Base-by-base conservation (phyloP, 805 yeast species). In the Saitoella complicata region DNA sequence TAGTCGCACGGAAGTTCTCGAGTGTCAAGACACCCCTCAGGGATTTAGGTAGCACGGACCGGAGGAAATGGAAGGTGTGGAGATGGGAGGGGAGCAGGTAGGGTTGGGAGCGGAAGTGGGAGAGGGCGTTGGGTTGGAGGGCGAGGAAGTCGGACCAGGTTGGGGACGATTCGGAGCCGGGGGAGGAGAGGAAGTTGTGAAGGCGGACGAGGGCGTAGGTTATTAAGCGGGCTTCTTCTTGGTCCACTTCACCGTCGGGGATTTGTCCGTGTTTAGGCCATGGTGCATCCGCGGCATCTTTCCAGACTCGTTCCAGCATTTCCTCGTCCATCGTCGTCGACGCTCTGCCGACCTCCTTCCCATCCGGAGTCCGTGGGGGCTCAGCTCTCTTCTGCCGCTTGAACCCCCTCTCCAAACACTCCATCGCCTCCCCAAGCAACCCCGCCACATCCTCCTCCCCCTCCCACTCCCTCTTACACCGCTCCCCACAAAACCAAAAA, bases 401-500 rank as follows among this genome's bases (percentile, higher is more conserved):
- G 67, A 39, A 73, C 59, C 1, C 58, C 49, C 9, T 46, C 41
- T 1, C 65, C 51, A 33, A 69, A 57, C n/a, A 69, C 43, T 0
- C 61, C 59, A 8, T 66, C 59, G 1, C 45, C 45, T 2, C 40
- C 21, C 21, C 21, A 4, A 21, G 2, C 21, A 21, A 21, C 21
- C 21, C 21, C 4, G 4, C 21, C 21, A 21, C 41, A 45, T 72
- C 76, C 30, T 55, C 55, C 1, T 38, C 43, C 3, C n/a, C 30
- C 6, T 42, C 32, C 62, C 73, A 77, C 3, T 37, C 31, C 0
- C 55, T 50, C 11, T 55, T 45, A 51, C 84, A 78, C 5, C 51
- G 49, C 5, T 65, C 69, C 0, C 73, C 57, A 51, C 82, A 77
- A 50, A 77, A 76, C 65, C 72, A 73, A 32, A 73, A 51, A 5